Conservation (phyloP, 148 eudicot species). For the Heliamphora exappendiculata region DNA sequence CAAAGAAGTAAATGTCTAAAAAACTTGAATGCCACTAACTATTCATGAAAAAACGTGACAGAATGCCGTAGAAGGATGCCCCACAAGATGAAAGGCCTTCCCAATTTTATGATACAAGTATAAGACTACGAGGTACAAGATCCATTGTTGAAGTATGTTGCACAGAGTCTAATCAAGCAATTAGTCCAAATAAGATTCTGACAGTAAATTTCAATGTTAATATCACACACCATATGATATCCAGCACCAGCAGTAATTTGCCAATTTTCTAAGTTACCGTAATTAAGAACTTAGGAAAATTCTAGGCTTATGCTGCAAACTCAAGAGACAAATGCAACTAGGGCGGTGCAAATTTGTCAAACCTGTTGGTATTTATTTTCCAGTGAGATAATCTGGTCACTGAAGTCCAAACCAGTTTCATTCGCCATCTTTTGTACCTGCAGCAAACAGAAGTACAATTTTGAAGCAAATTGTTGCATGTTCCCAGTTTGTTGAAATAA, state of each 20-base stretch:
- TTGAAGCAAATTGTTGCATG: background rate
- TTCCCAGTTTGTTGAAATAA: background rate
- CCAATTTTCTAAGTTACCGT: background rate
- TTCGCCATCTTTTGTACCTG: slow-evolving; percentile 91
- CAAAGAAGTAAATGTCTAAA: background rate
- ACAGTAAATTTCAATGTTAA: background rate
- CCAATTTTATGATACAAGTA: background rate
- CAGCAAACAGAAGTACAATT: background rate
- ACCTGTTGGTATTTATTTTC: slow-evolving; percentile 86
- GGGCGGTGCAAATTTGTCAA: background rate
- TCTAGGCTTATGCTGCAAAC: background rate
- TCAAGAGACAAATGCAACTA: background rate
- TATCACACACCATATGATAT: background rate
- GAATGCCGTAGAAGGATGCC: background rate
- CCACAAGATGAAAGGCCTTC: background rate
- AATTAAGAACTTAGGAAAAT: background rate
- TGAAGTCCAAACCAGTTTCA: slow-evolving; percentile 88
- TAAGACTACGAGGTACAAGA: background rate
- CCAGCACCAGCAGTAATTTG: background rate
- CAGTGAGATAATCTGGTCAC: slow-evolving; percentile 53
- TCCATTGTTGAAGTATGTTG: background rate
- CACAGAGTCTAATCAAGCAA: background rate
- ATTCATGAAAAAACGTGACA: background rate
- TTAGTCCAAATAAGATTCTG: background rate
- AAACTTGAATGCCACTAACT: background rate